These are phyloP conservation scores for Fraxinus sp. DNA, from an alignment of 305 asterid genomes.

Conservation along the genomic window DNA sequence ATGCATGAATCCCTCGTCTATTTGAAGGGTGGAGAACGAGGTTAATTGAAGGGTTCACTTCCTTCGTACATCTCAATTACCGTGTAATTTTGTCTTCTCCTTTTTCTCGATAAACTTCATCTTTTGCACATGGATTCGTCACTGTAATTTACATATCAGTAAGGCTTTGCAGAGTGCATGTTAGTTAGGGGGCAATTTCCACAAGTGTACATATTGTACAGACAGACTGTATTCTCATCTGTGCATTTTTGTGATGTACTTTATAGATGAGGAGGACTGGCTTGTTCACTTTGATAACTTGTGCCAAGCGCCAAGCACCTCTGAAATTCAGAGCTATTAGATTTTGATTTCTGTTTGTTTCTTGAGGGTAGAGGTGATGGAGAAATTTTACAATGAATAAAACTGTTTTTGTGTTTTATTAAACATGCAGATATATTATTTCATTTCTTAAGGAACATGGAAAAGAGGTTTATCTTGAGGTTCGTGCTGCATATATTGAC, in stretches of 20 bases:
- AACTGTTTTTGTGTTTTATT: slow-evolving; percentile 12
- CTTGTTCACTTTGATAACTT: slow-evolving; percentile 14
- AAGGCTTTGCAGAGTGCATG: neutral
- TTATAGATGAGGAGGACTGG: slow-evolving; percentile 10
- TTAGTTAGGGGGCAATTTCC: neutral
- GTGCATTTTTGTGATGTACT: slow-evolving; percentile 8
- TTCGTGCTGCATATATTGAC: slow-evolving; percentile 92
- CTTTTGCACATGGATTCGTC: neutral
- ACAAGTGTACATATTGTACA: neutral
- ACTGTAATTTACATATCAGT: neutral
- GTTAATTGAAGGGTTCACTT: neutral
- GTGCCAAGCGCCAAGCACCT: neutral
- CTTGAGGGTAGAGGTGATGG: neutral
- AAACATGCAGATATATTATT: slow-evolving; percentile 66
- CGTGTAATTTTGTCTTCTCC: neutral
- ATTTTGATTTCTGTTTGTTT: neutral
- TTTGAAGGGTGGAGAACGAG: neutral
- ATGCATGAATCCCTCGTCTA: neutral
- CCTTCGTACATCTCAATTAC: neutral
- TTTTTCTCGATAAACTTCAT: neutral
- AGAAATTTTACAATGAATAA: neutral
- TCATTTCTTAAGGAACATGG: slow-evolving; percentile 92
- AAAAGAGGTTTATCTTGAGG: slow-evolving; percentile 80
- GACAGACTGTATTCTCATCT: neutral
- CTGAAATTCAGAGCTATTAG: slow-evolving; percentile 15